Percentiles rank a stretch among this genome's conserved stretches.
phyloP scores from a whole-genome alignment of 2,329 filamentous ascomycete genomes.

The Claviceps sp. region DNA sequence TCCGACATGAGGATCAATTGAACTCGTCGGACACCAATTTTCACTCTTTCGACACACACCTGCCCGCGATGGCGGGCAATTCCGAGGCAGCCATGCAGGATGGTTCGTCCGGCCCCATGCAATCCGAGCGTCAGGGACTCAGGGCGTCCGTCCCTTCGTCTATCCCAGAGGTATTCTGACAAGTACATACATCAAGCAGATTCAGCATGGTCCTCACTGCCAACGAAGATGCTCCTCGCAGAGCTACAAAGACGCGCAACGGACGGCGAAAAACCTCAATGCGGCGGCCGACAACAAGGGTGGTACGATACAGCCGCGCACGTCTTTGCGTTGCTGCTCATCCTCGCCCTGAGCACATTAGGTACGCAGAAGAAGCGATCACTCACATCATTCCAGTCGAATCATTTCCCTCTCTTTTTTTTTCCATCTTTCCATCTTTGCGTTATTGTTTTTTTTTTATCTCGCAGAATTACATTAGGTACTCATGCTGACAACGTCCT shows the following conservation, averaged over 20 bases:
- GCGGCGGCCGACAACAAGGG: constrained; percentile 38
- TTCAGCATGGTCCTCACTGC: constrained; percentile 32
- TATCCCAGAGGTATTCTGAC: not conserved
- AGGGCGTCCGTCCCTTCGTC: too few species aligned
- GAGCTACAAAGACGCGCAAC: constrained; percentile 37
- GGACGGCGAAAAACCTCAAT: constrained; percentile 31
- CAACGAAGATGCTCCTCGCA: constrained; percentile 37
- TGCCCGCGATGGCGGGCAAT: constrained; percentile 8
- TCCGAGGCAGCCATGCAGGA: constrained; percentile 9
- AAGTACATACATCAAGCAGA: constrained; percentile 9
- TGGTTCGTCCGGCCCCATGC: not conserved
- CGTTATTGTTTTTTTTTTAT: not conserved
- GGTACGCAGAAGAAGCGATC: constrained; percentile 25
- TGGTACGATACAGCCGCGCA: constrained; percentile 55
- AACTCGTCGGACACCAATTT: not conserved
- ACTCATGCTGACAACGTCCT: not conserved
- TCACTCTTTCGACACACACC: not conserved
- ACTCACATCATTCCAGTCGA: not conserved
- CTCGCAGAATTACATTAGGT: not conserved
- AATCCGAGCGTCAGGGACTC: too few species aligned
- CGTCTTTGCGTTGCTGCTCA: constrained; percentile 53
- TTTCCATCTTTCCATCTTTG: too few species aligned
- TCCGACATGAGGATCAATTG: constrained; percentile 2
- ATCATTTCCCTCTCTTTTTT: not conserved
- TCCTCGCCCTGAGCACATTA: constrained; percentile 46